Percentiles rank a stretch among this genome's conserved stretches.
phyloP scores from a whole-genome alignment of 2,329 filamentous ascomycete genomes.

The Hyphodiscus sp. region DNA sequence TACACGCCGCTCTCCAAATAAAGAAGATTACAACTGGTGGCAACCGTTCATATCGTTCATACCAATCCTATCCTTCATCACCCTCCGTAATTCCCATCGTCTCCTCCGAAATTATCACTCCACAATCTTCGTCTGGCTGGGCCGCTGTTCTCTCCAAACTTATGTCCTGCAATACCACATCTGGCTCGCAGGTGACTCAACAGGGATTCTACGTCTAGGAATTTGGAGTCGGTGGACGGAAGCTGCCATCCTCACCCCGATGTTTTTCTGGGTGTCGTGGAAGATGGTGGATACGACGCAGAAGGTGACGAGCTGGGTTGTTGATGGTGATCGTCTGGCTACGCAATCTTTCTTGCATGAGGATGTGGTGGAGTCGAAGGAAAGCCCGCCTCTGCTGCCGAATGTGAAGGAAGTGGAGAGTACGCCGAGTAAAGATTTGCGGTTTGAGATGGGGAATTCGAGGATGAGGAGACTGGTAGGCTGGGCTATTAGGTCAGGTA shows the following conservation, averaged over 20 bases:
- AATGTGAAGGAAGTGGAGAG: slow-evolving; percentile 2
- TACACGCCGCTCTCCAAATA: slow-evolving; percentile 24
- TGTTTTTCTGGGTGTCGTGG: slow-evolving; percentile 39
- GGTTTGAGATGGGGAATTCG: slow-evolving; percentile 17
- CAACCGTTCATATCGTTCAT: slow-evolving; percentile 49
- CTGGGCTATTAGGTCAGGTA: background rate
- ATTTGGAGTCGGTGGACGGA: slow-evolving; percentile 32
- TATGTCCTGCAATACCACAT: slow-evolving; percentile 56
- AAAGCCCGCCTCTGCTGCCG: slow-evolving; percentile 8
- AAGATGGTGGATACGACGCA: slow-evolving; percentile 33
- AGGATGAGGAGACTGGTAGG: background rate
- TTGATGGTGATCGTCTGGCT: slow-evolving; percentile 11
- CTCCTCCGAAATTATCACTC: slow-evolving; percentile 39
- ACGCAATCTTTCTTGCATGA: background rate
- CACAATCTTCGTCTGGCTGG: slow-evolving; percentile 45
- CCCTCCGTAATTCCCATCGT: slow-evolving; percentile 43
- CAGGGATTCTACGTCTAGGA: slow-evolving; percentile 39
- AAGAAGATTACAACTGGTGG: slow-evolving; percentile 41
- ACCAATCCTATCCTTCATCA: slow-evolving; percentile 45
- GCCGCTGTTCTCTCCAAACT: slow-evolving; percentile 50
- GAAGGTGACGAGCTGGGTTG: slow-evolving; percentile 33
- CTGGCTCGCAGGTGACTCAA: slow-evolving; percentile 53
- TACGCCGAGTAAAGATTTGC: slow-evolving; percentile 4
- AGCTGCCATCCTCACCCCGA: slow-evolving; percentile 32
- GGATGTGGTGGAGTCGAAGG: background rate